Conservation (phyloP, 2,329 filamentous ascomycete species). For the Tolypocladium album region DNA sequence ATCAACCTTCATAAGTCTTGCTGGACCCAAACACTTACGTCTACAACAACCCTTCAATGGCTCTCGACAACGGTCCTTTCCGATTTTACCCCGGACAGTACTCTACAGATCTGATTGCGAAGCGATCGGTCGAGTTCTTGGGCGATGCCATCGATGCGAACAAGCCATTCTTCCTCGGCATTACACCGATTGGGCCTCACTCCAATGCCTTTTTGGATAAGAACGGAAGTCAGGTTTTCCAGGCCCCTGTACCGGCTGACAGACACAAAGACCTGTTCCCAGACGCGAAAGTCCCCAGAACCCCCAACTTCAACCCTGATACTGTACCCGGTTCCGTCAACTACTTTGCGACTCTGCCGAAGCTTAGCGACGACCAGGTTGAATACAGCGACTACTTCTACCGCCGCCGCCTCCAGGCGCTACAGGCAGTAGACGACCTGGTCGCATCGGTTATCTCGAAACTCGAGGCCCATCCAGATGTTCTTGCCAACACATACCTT, state of each 20-base stretch:
- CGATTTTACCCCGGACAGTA: constrained; percentile 20
- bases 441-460: constrained; percentile 33
- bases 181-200: constrained; percentile 59
- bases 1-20: constrained; percentile 13
- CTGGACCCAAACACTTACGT: constrained; percentile 26
- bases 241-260: constrained; percentile 44
- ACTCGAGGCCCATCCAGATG: constrained; percentile 35
- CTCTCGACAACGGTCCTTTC: constrained; percentile 10
- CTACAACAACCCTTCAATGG: constrained; percentile 36
- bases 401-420: constrained; percentile 34
- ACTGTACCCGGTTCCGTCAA: constrained; percentile 32
- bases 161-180: constrained; percentile 55
- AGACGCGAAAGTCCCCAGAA: constrained; percentile 48
- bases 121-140: constrained; percentile 49
- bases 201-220: constrained; percentile 26
- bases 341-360: constrained; percentile 32
- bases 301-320: constrained; percentile 55
- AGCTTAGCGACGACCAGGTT: constrained; percentile 28
- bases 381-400: constrained; percentile 41
- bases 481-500: constrained; percentile 52
- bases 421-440: constrained; percentile 46
- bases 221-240: constrained; percentile 16
- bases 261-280: constrained; percentile 53
- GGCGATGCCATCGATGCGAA: constrained; percentile 43
- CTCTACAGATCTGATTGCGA: constrained; percentile 46